Evolutionary conservation across 192 early-diverging fungal species (phyloP), one percentile per base, ranked within the genome.

Genomic region (Neocallimastix lanati): DNA sequence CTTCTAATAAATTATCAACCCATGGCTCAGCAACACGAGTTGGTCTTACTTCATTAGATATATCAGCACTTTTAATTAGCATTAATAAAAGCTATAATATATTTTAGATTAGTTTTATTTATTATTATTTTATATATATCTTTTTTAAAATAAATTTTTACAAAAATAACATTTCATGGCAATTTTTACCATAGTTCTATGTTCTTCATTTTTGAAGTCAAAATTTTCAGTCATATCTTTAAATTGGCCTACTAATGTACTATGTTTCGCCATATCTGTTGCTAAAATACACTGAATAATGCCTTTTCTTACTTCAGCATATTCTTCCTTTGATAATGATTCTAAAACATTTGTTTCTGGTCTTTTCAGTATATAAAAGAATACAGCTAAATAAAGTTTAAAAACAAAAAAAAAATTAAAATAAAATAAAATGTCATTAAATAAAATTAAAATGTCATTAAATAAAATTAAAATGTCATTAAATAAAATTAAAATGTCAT

Each of bases 31-130:
- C 84, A 30, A 84, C 84, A 29, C 77, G 40, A 18, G 84, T 86
- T 6, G 88, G 88, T 33, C 88, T 81, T 25, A 87, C 88, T 82
- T 90, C 88, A 82, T 90, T 90, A 35, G 82, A 84, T 50, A 90
- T 88, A 77, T 90, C 88, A 36, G 86, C 83, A 79, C 88, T 88
- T 78, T 90, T 90, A 27, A 86, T 82, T 29, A 90, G 82, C 80
- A 88, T 83, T 80, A 87, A 86, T 28, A 90, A 77, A 28, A 90
- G 82, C 85, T 88, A 6, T n/a, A n/a, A n/a, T n/a, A n/a, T n/a
- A n/a, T n/a, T n/a, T n/a, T n/a, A n/a, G n/a, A n/a, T n/a, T n/a
- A n/a, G n/a, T n/a, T n/a, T n/a, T n/a, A n/a, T n/a, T n/a, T n/a
- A n/a, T n/a, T n/a, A n/a, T n/a, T n/a, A n/a, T n/a, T n/a, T n/a